Evolutionary conservation across 345 rosid genomes (phyloP), one percentile per base, ranked within the genome.

Genomic region (Citrus australasica): DNA sequence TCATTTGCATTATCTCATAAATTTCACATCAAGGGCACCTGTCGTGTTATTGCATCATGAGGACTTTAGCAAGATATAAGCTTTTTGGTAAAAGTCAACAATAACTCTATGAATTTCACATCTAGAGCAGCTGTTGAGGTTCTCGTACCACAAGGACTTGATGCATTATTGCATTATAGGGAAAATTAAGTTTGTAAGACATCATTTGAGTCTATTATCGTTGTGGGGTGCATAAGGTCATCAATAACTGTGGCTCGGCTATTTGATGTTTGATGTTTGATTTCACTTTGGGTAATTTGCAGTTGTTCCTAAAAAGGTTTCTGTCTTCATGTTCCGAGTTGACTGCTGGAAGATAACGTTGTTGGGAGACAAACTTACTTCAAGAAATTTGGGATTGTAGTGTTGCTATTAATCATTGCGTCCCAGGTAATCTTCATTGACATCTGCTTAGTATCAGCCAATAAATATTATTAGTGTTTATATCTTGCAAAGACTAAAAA

Each of bases 241-340:
- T 58, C 51, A 10, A 25, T 35, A 76, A n/a, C 0, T 66, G 51
- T 60, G 13, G n/a, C 37, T 73, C 6, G 4, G 16, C 24, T 33
- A 24, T n/a, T 56, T 27, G 2, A 35, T 37, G 17, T 35, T 3
- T 6, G 28, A 22, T 10, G 13, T 65, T 32, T n/a, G 35, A 17
- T 32, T 14, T 28, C 28, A 24, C 2, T 58, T 59, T 46, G 64
- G 22, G 56, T 38, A 35, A 51, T 48, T 40, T 80, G 77, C 89
- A 96, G 97, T 90, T 85, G 97, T 96, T 76, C 93, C 99, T 4
- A 92, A 94, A 85, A 94, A 81, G 84, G 79, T 11, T 48, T 92
- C 97, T 24, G 86, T 92, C 72, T 92, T 96, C 78, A 77, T 87
- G 75, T 69, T 94, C 79, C 95, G 89, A 86, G 88, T 88, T 40